Percentiles rank a stretch among this genome's conserved stretches.
Conservation (phyloP, 345 rosid genomes). For the Arabidopsis arenosa region DNA sequence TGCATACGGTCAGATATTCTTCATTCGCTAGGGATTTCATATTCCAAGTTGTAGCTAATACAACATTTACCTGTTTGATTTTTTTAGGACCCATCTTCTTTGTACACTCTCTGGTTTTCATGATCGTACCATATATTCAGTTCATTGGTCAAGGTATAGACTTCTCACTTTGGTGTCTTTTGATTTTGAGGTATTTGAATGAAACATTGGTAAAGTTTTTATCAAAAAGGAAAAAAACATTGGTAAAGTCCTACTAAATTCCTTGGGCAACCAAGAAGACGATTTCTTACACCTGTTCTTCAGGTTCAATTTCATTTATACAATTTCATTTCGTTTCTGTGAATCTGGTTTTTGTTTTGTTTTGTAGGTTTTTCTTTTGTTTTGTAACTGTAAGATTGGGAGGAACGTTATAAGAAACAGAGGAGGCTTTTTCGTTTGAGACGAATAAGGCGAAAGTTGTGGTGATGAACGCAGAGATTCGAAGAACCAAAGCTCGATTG, state of each 20-base stretch:
- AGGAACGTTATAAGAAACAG: neutral
- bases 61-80: conserved; percentile 13
- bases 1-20: neutral
- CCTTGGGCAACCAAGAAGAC: too few relatives aligned
- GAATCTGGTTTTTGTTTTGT: neutral
- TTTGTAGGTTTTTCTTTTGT: neutral
- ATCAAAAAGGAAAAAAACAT: too few relatives aligned
- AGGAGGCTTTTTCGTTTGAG: too few relatives aligned
- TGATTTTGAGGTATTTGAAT: neutral
- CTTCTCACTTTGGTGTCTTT: neutral
- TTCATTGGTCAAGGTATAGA: conserved; percentile 90
- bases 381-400: neutral
- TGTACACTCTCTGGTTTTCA: conserved; percentile 88
- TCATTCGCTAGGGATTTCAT: neutral
- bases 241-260: too few relatives aligned
- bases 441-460: too few relatives aligned
- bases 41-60: conserved; percentile 7
- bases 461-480: too few relatives aligned
- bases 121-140: conserved; percentile 83
- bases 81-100: conserved; percentile 69
- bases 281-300: conserved; percentile 46
- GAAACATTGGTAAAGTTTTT: neutral
- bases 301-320: conserved; percentile 44
- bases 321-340: conserved; percentile 4
- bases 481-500: too few relatives aligned